Conservation (phyloP, 176 grass and related monocot genomes). For the Triticum monococcum region DNA sequence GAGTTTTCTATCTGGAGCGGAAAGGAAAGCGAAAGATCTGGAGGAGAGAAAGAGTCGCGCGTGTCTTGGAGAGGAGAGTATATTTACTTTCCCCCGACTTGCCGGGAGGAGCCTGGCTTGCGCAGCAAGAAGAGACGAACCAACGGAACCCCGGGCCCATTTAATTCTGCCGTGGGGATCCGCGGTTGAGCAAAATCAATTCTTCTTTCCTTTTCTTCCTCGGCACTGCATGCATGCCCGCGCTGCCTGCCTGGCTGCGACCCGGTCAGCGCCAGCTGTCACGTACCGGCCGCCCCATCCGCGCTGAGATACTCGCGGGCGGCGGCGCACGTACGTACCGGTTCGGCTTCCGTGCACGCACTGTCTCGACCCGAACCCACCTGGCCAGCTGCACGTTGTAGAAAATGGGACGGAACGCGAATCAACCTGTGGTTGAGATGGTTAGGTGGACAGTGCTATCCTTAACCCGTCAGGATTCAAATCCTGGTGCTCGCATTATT, state of each 20-base stretch:
- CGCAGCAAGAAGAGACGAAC: slow-evolving; percentile 16
- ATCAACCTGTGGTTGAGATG: too few species aligned
- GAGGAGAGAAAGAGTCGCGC: neutral
- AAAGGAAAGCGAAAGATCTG: neutral
- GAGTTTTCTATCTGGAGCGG: neutral
- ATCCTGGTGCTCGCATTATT: too few species aligned
- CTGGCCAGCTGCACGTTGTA: too few species aligned
- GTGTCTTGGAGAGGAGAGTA: neutral
- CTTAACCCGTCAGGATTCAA: too few species aligned
- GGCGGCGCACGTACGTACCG: too few species aligned
- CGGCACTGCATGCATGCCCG: neutral
- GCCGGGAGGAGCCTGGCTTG: slow-evolving; percentile 19
- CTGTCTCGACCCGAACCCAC: too few species aligned
- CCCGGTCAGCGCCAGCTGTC: neutral
- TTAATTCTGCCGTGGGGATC: slow-evolving; percentile 8
- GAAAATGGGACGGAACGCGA: too few species aligned
- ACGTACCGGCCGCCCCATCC: neutral
- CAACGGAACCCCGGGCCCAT: too few species aligned
- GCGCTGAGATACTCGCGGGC: too few species aligned
- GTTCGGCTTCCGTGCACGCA: too few species aligned
- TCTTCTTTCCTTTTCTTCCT: neutral
- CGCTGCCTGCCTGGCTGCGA: neutral
- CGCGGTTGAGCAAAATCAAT: neutral
- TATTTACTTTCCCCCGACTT: slow-evolving; percentile 6
- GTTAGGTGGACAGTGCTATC: too few species aligned